Percentiles rank a stretch among this genome's conserved stretches.
Conservation (phyloP, 768 basidiomycete genomes). For the Clavaria fumosa region DNA sequence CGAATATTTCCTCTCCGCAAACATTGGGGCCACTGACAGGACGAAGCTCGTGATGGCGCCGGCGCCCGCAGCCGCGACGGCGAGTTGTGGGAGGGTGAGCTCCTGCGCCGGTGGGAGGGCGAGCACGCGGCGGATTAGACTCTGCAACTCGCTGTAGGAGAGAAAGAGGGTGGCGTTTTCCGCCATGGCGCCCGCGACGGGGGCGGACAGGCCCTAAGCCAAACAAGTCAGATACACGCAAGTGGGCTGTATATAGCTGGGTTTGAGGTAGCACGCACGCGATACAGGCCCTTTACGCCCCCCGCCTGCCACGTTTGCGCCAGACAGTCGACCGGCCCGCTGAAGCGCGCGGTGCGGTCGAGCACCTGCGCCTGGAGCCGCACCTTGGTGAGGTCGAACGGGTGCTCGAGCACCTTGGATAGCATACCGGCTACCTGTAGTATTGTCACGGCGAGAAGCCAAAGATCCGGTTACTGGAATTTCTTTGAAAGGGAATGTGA, state of each 20-base stretch:
- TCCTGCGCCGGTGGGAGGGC: constrained; percentile 25
- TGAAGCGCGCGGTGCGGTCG: constrained; percentile 50
- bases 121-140: constrained; percentile 31
- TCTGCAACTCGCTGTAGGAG: constrained; percentile 69
- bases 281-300: constrained; percentile 72
- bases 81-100: constrained; percentile 53
- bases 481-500: too few species aligned
- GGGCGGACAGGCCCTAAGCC: constrained; percentile 78
- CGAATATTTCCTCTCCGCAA: too few species aligned
- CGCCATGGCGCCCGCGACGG: constrained; percentile 82
- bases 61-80: constrained; percentile 73
- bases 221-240: constrained; percentile 2
- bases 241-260: too few species aligned
- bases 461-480: too few species aligned
- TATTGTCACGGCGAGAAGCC: too few species aligned
- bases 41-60: constrained; percentile 81
- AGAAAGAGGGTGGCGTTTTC: constrained; percentile 90
- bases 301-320: constrained; percentile 68
- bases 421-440: constrained; percentile 73
- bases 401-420: constrained; percentile 82
- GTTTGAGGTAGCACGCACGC: constrained; percentile 34
- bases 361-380: constrained; percentile 80
- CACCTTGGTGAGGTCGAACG: constrained; percentile 88
- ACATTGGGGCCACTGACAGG: constrained; percentile 58
- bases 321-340: constrained; percentile 82